phyloP scores from a whole-genome alignment of 495 filamentous ascomycete genomes.

The Xylaria longipes region DNA sequence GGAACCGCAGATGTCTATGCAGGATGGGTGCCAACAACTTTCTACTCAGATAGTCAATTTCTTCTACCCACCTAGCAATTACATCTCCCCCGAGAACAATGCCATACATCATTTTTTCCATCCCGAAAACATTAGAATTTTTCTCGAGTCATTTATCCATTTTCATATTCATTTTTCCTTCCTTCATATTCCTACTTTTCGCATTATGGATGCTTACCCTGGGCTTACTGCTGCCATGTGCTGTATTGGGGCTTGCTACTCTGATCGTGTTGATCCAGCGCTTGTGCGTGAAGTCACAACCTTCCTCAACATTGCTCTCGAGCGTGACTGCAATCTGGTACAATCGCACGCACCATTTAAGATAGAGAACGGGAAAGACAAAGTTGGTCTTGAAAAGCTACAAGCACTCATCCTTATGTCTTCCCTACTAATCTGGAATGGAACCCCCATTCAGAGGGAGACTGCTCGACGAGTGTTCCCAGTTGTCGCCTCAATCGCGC shows the following conservation, averaged over 20 bases:
- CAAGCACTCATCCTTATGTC: conserved; percentile 64
- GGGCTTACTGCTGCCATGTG: conserved; percentile 68
- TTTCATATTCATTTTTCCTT: conserved; percentile 74
- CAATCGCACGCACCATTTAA: conserved; percentile 41
- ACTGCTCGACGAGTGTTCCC: conserved; percentile 59
- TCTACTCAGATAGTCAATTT: conserved; percentile 59
- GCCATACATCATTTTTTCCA: conserved; percentile 59
- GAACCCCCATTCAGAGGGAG: conserved; percentile 62
- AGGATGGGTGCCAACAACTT: conserved; percentile 58
- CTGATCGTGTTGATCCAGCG: conserved; percentile 55
- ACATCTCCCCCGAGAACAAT: conserved; percentile 45
- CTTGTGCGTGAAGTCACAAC: conserved; percentile 67
- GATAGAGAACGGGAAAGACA: conserved; percentile 43
- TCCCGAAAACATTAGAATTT: conserved; percentile 65
- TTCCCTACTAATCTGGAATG: conserved; percentile 68
- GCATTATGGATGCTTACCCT: conserved; percentile 62
- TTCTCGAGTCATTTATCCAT: conserved; percentile 65
- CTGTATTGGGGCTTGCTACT: conserved; percentile 72
- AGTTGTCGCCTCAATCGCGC: conserved; percentile 57
- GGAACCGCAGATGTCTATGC: conserved; percentile 47
- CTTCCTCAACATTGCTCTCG: conserved; percentile 54
- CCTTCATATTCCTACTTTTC: conserved; percentile 71
- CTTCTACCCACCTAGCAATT: conserved; percentile 57
- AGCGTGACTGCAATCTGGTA: conserved; percentile 55
- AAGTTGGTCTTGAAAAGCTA: conserved; percentile 62